A percentile compares a stretch with the other conserved stretches of the same genome.
Evolutionary conservation across 78 protist species (phyloP).

Genomic region (Pigoraptor vietnamica): DNA sequence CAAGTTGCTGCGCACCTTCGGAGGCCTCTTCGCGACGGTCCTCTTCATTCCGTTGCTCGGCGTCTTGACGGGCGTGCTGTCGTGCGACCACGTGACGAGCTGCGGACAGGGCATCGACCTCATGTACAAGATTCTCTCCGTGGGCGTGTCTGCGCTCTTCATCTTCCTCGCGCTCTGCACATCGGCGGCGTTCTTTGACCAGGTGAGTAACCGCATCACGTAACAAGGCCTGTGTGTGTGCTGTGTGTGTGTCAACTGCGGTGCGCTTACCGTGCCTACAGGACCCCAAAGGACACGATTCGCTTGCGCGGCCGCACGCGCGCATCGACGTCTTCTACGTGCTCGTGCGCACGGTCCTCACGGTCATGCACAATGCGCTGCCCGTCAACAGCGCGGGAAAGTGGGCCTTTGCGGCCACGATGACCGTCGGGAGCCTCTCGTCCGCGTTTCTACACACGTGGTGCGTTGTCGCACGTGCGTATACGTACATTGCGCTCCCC

Average conservation of each 20-base stretch:
- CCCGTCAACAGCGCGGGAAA: neutral
- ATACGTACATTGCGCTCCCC: too few relatives aligned
- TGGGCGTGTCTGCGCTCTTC: neutral
- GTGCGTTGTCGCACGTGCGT: too few relatives aligned
- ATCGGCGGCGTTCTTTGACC: neutral
- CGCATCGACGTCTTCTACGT: neutral
- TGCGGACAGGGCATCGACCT: neutral
- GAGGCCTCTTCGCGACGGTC: neutral
- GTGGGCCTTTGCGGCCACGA: neutral
- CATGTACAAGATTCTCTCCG: neutral
- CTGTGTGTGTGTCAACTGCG: neutral
- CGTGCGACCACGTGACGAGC: neutral
- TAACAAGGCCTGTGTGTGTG: neutral
- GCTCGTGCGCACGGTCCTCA: neutral
- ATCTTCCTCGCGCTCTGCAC: neutral
- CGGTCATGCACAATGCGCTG: neutral
- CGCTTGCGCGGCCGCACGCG: neutral
- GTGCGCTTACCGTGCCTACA: neutral
- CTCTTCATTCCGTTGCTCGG: neutral
- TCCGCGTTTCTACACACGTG: neutral
- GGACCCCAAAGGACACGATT: neutral
- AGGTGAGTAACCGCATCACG: too few relatives aligned
- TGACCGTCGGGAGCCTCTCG: neutral
- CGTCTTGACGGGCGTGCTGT: neutral
- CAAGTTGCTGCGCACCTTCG: neutral